Evolutionary conservation across 176 grass and related monocot species (phyloP), one percentile per base, ranked within the genome.

Genomic region (Carex myosuroides): DNA sequence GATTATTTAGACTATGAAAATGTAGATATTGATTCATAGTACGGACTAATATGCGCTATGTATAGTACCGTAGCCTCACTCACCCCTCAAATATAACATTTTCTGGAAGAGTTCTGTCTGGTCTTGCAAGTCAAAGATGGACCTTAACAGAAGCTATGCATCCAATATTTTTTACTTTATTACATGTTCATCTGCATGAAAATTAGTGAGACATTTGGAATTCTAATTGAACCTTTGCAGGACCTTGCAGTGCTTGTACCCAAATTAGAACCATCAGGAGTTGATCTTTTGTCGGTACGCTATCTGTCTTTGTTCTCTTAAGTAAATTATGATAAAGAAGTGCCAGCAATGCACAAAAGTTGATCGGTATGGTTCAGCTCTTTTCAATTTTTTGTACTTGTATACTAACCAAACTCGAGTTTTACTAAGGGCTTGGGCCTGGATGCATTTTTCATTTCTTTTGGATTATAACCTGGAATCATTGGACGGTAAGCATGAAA

Each of bases 201-300:
- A 6, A 22, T 70, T 42, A 35, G 7, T 37, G 14, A 8, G 21
- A 44, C 7, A 44, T 24, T 63, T 81, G 16, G 32, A 62, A 68
- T 84, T 83, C 41, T 37, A 41, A 54, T 73, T 91, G 60, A 86
- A 62, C 86, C 79, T 79, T 71, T 91, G 85, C 86, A 97, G 94
- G 92, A 92, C 57, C 84, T 94, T 57, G 85, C 87, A 84, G 81
- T 70, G 1, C 54, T 85, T 41, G 90, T 92, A 71, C 94, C 94
- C 17, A 79, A 84, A 73, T 90, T 97, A 1, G 92, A 89, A 87
- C 77, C 87, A 53, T 22, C 68, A 48, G 94, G 94, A 79, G 55
- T 97, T 60, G 92, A 94, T 91, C 94, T 97, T 90, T 88, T 97
- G 24, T 89, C 81, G 2, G 94, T 97, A 91, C 87, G 94, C 88